Conservation (phyloP, 78 protist species). For the Chrysochromulina tobinii region DNA sequence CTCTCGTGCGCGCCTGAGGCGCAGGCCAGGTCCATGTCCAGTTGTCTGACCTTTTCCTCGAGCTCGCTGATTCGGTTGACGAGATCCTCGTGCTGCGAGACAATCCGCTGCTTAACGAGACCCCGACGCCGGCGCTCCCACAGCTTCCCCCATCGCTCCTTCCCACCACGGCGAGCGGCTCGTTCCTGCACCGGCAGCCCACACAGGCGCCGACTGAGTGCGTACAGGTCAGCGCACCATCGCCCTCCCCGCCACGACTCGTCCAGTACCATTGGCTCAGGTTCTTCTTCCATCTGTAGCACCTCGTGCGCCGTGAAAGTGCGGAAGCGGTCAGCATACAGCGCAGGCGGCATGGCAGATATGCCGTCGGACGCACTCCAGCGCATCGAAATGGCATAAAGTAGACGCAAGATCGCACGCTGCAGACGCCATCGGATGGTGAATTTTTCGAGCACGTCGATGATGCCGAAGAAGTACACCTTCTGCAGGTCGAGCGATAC, state of each 20-base stretch:
- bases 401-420: not conserved
- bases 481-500: not conserved
- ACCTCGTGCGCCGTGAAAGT: not conserved
- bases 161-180: not conserved
- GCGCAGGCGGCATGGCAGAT: not conserved
- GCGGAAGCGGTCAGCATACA: not conserved
- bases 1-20: too few species aligned
- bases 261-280: not conserved
- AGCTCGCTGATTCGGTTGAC: not conserved
- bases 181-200: too few species aligned
- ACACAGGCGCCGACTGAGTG: not conserved
- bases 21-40: too few species aligned
- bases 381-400: not conserved
- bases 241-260: not conserved
- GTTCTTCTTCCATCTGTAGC: not conserved
- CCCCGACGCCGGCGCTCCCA: conserved; percentile 23
- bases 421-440: not conserved
- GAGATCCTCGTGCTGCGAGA: not conserved
- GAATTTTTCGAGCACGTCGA: not conserved
- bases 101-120: not conserved
- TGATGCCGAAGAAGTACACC: conserved; percentile 3
- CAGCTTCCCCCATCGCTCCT: not conserved
- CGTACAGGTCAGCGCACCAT: not conserved
- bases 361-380: not conserved
- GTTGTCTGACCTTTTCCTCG: not conserved